These are phyloP conservation scores for Tulasnella sp. DNA, from an alignment of 768 basidiomycete genomes.

Conservation along the genomic window DNA sequence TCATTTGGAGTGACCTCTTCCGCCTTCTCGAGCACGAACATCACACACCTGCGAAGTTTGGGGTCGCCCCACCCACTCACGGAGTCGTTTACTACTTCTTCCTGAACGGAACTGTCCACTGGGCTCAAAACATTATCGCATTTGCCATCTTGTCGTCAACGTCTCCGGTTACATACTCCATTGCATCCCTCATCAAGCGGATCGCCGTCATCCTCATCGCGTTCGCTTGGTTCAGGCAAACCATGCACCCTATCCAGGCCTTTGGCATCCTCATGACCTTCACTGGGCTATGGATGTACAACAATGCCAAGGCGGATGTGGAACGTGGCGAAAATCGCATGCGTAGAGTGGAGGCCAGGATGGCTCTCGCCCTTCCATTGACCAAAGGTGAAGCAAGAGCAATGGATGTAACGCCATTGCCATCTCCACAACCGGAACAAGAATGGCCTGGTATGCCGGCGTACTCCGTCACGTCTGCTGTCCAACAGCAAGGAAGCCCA, in stretches of 20 bases:
- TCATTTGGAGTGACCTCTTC: slow-evolving; percentile 80
- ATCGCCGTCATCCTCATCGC: slow-evolving; percentile 97
- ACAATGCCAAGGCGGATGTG: slow-evolving; percentile 83
- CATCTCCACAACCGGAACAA: not conserved
- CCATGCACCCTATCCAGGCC: slow-evolving; percentile 70
- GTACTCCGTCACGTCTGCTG: slow-evolving; percentile 2
- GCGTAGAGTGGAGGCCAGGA: slow-evolving; percentile 58
- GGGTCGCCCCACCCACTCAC: slow-evolving; percentile 31
- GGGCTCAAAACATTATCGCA: slow-evolving; percentile 93
- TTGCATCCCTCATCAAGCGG: slow-evolving; percentile 94
- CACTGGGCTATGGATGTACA: slow-evolving; percentile 88
- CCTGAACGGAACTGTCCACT: slow-evolving; percentile 92
- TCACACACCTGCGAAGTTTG: not conserved
- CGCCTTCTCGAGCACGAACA: slow-evolving; percentile 28
- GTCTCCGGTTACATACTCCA: slow-evolving; percentile 97
- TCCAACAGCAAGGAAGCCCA: not conserved
- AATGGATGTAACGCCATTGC: not conserved
- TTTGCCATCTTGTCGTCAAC: slow-evolving; percentile 93
- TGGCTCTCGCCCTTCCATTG: slow-evolving; percentile 55
- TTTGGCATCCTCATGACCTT: slow-evolving; percentile 88
- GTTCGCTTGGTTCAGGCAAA: slow-evolving; percentile 90
- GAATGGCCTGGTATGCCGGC: slow-evolving; percentile 11
- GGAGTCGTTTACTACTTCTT: slow-evolving; percentile 72
- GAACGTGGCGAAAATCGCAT: slow-evolving; percentile 86
- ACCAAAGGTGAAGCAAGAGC: slow-evolving; percentile 40